Evolutionary conservation across 306 rosid species (phyloP).

Genomic region (Crataegus laevigata): DNA sequence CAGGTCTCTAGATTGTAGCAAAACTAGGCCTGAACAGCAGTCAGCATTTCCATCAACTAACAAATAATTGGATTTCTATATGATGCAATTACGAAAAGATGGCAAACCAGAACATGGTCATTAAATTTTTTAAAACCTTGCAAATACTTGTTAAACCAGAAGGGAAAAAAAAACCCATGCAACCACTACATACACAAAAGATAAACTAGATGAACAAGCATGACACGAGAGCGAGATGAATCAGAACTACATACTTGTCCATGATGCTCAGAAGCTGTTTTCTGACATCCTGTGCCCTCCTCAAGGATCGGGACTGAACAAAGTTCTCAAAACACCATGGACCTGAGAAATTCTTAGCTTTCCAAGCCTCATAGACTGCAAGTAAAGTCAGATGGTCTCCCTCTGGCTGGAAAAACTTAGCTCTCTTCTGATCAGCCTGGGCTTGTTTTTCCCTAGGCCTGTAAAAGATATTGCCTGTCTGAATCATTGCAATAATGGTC

Average conservation of each 20-base stretch:
- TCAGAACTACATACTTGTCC: conserved; percentile 19
- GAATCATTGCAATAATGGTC: background rate
- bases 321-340: background rate
- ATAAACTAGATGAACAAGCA: background rate
- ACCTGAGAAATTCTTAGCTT: background rate
- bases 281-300: conserved; percentile 2
- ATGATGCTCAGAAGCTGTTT: background rate
- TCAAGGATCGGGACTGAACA: background rate
- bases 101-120: background rate
- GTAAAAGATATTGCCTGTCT: background rate
- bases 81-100: background rate
- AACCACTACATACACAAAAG: background rate
- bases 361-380: background rate
- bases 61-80: background rate
- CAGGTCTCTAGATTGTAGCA: background rate
- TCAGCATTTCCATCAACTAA: background rate
- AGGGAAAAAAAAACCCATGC: background rate
- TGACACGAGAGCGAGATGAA: background rate
- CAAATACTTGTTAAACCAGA: background rate
- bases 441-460: conserved; percentile 1
- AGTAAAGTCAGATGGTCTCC: background rate
- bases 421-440: conserved; percentile 1
- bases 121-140: background rate
- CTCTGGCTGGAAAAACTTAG: background rate
- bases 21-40: background rate